A percentile compares a stretch with the other conserved stretches of the same genome.
These are phyloP conservation scores for Phytopythium ostracodes DNA, from an alignment of 352 stramenopile genomes.

Conservation along the genomic window DNA sequence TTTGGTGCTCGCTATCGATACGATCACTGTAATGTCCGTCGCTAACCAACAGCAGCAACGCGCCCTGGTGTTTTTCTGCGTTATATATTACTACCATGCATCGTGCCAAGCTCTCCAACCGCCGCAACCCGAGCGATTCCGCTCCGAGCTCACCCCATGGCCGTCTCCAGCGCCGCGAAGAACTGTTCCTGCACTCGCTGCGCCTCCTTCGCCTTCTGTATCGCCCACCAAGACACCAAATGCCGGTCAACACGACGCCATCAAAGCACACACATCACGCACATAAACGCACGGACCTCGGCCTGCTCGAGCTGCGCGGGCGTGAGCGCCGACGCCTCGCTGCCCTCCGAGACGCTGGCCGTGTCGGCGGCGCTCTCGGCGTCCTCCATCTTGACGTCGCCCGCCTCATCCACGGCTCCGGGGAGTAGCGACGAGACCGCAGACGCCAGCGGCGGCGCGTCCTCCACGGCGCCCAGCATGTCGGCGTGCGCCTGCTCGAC, in stretches of 20 bases:
- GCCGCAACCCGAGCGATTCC: too few relatives aligned
- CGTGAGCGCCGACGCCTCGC: constrained; percentile 11
- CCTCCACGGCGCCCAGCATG: constrained; percentile 50
- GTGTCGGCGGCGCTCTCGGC: constrained; percentile 14
- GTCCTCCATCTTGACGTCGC: constrained; percentile 54
- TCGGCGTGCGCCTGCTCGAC: constrained; percentile 61
- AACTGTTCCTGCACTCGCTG: constrained; percentile 64
- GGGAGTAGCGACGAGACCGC: constrained; percentile 15
- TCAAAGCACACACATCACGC: neutral
- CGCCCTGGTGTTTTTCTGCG: neutral
- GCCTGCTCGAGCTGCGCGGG: constrained; percentile 36
- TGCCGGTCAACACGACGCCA: constrained; percentile 4
- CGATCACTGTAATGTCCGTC: neutral
- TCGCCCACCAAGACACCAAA: constrained; percentile 6
- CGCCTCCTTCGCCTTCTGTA: constrained; percentile 40
- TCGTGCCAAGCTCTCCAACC: neutral
- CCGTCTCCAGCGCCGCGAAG: constrained; percentile 50
- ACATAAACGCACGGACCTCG: constrained; percentile 13
- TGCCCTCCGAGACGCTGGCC: constrained; percentile 8
- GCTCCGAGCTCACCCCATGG: constrained; percentile 23
- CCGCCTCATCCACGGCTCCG: constrained; percentile 12
- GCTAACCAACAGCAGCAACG: too few relatives aligned
- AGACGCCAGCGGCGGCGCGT: constrained; percentile 14
- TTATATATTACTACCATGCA: constrained; percentile 1
- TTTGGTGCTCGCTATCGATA: neutral